phyloP scores from a whole-genome alignment of 805 yeast species.

The Candida germanica region DNA sequence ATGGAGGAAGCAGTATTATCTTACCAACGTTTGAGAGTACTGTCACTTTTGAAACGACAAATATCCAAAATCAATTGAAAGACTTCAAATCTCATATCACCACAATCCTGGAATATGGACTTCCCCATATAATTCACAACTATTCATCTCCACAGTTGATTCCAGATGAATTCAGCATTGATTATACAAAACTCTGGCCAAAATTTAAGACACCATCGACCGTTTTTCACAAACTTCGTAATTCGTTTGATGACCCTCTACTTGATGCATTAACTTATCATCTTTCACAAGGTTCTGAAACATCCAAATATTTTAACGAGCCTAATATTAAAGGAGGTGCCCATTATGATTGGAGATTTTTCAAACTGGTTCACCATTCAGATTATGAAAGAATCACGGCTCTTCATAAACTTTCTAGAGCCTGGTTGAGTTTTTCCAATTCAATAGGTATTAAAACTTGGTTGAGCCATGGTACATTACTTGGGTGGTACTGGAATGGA shows the following conservation, averaged over 20 bases:
- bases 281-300: conserved; percentile 1
- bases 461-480: conserved; percentile 61
- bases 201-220: not conserved
- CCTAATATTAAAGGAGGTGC: conserved; percentile 18
- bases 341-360: conserved; percentile 38
- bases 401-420: conserved; percentile 48
- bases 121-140: too few relatives aligned
- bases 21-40: too few relatives aligned
- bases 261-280: conserved; percentile 1
- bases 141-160: too few relatives aligned
- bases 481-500: conserved; percentile 65
- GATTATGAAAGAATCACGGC: conserved; percentile 35
- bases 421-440: conserved; percentile 48
- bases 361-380: conserved; percentile 19
- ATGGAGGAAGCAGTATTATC: too few relatives aligned
- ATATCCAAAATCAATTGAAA: too few relatives aligned
- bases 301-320: conserved; percentile 27
- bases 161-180: conserved; percentile 1
- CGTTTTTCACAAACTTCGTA: not conserved
- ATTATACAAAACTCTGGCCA: not conserved
- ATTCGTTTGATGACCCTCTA: conserved; percentile 3
- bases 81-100: too few relatives aligned
- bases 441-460: conserved; percentile 48
- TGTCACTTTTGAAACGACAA: too few relatives aligned
- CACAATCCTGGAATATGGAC: too few relatives aligned